These are phyloP conservation scores for Pythium chondricola DNA, from an alignment of 352 stramenopile species.

Conservation along the genomic window DNA sequence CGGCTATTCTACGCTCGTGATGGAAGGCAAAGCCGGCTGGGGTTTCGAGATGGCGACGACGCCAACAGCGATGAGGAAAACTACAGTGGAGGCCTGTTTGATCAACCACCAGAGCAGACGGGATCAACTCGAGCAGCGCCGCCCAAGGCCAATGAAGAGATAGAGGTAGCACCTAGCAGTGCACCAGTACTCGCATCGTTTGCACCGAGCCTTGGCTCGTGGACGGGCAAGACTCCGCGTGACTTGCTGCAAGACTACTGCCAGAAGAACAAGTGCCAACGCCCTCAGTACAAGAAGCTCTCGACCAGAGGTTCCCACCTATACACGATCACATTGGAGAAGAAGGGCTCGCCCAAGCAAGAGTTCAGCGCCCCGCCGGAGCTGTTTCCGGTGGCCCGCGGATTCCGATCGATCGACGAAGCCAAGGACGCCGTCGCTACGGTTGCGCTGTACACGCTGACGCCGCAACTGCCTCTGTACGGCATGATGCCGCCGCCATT, in stretches of 20 bases:
- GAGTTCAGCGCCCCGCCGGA: slow-evolving; percentile 34
- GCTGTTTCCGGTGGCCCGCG: slow-evolving; percentile 31
- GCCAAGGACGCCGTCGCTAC: slow-evolving; percentile 77
- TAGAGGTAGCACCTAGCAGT: background rate
- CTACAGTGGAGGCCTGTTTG: slow-evolving; percentile 17
- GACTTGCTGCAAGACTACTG: slow-evolving; percentile 87
- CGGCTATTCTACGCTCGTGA: slow-evolving; percentile 12
- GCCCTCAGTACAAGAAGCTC: slow-evolving; percentile 67
- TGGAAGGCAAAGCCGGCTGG: slow-evolving; percentile 12
- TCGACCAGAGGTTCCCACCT: slow-evolving; percentile 24
- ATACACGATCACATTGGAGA: slow-evolving; percentile 48
- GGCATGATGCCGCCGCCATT: slow-evolving; percentile 85
- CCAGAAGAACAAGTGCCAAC: slow-evolving; percentile 77
- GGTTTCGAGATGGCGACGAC: slow-evolving; percentile 9
- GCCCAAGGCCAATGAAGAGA: slow-evolving; percentile 7
- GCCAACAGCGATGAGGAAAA: slow-evolving; percentile 5
- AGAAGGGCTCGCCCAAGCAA: slow-evolving; percentile 10
- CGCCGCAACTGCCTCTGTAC: slow-evolving; percentile 82
- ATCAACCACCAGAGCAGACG: too few species aligned
- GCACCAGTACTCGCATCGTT: slow-evolving; percentile 6
- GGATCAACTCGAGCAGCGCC: too few species aligned
- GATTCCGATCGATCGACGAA: slow-evolving; percentile 58
- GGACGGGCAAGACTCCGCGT: slow-evolving; percentile 81
- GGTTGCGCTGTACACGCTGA: slow-evolving; percentile 84
- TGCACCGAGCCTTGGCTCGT: slow-evolving; percentile 13